These are phyloP conservation scores for Edaphochlamys debaryana DNA, from an alignment of 139 green algal species.

Conservation along the genomic window DNA sequence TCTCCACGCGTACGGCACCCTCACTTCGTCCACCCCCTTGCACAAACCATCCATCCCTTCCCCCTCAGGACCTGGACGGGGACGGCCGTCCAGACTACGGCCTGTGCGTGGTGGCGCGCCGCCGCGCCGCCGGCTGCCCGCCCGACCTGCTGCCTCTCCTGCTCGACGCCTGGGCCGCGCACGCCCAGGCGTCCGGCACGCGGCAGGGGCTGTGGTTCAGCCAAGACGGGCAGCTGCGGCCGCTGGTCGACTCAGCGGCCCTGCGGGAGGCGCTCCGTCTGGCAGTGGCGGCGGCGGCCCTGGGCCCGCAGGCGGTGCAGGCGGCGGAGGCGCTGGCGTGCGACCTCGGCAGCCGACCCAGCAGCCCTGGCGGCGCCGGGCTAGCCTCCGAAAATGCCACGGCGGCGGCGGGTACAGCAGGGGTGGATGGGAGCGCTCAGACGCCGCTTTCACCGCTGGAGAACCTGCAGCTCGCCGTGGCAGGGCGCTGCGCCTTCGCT, in stretches of 20 bases:
- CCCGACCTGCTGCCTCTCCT: conserved; percentile 13
- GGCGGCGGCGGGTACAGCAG: too few species aligned
- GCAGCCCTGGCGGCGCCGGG: neutral
- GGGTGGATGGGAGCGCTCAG: too few species aligned
- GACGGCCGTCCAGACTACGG: neutral
- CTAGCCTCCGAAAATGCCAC: neutral
- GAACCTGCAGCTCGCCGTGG: neutral
- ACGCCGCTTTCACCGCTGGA: neutral
- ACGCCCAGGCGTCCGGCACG: neutral
- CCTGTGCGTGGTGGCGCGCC: neutral
- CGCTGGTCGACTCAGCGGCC: neutral
- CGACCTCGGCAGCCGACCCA: too few species aligned
- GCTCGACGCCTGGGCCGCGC: conserved; percentile 5
- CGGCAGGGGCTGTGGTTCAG: conserved; percentile 16
- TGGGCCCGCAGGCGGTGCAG: neutral
- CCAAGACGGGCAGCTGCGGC: neutral
- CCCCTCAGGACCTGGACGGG: conserved; percentile 7
- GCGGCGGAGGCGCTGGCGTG: neutral
- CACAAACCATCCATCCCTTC: too few species aligned
- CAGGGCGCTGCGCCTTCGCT: neutral
- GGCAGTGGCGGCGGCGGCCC: neutral
- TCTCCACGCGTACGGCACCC: too few species aligned
- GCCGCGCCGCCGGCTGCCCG: neutral
- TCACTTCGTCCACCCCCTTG: too few species aligned
- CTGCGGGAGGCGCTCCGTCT: conserved; percentile 12